phyloP scores from a whole-genome alignment of 306 rosid genomes.

The Purshia tridentata region DNA sequence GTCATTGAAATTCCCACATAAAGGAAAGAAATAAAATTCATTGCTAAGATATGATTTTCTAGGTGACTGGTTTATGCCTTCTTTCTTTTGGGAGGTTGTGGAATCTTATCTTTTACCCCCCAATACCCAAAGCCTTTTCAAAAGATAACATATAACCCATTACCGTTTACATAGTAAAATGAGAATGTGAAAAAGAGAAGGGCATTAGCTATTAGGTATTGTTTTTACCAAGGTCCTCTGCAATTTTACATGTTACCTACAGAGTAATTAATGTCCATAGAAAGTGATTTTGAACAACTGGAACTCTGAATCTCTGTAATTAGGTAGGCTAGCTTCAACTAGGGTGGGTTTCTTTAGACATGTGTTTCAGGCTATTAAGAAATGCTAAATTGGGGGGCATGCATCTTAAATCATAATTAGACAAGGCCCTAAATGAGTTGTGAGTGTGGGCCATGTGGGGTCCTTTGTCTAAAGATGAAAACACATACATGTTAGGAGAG shows the following conservation, averaged over 20 bases:
- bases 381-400: constrained; percentile 44
- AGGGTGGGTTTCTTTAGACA: constrained; percentile 35
- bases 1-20: constrained; percentile 54
- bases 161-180: constrained; percentile 44
- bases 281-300: neutral
- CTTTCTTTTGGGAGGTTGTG: constrained; percentile 45
- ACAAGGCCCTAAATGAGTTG: constrained; percentile 36
- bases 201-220: neutral
- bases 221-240: neutral
- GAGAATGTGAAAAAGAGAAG: constrained; percentile 32
- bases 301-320: constrained; percentile 18
- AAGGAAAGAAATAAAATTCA: constrained; percentile 26
- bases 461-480: constrained; percentile 32
- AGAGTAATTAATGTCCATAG: neutral
- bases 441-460: constrained; percentile 35
- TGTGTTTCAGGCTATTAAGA: constrained; percentile 40
- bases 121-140: constrained; percentile 10
- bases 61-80: constrained; percentile 43
- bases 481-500: constrained; percentile 31
- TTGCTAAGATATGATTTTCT: constrained; percentile 51
- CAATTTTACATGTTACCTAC: neutral
- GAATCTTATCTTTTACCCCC: constrained; percentile 65
- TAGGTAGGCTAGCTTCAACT: constrained; percentile 24
- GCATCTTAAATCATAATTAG: constrained; percentile 25
- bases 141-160: constrained; percentile 36